Conservation (phyloP, 345 rosid species). For the Lumnitzera racemosa region DNA sequence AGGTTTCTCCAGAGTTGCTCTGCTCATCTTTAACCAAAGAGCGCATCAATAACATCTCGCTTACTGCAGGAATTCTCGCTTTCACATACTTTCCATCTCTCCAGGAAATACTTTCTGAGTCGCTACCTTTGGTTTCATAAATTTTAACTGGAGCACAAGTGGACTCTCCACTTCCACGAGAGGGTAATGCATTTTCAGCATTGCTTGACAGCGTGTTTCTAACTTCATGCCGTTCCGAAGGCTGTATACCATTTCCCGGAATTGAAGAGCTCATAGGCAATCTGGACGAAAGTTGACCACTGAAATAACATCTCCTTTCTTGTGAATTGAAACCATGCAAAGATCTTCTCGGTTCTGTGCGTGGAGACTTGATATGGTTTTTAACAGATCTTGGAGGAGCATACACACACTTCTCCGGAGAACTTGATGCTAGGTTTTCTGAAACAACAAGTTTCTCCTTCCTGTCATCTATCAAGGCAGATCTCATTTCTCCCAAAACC, state of each 20-base stretch:
- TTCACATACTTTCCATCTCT: too few relatives aligned
- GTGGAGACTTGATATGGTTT: conserved; percentile 16
- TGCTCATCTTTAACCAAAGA: conserved; percentile 1
- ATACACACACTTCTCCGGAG: conserved; percentile 1
- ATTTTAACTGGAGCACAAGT: too few relatives aligned
- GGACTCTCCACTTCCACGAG: too few relatives aligned
- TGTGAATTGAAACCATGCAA: conserved; percentile 1
- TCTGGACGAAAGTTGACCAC: conserved; percentile 9
- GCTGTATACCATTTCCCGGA: too few relatives aligned
- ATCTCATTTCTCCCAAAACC: conserved; percentile 4
- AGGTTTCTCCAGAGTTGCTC: not conserved
- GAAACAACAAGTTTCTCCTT: conserved; percentile 13
- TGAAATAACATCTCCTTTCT: conserved; percentile 14
- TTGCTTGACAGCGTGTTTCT: too few relatives aligned
- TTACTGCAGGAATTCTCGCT: too few relatives aligned
- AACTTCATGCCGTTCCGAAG: too few relatives aligned
- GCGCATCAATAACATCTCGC: too few relatives aligned
- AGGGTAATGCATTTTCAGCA: too few relatives aligned
- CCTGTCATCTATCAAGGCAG: conserved; percentile 6
- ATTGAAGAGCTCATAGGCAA: too few relatives aligned
- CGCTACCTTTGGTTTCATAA: too few relatives aligned
- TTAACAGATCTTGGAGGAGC: conserved; percentile 22
- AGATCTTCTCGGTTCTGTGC: conserved; percentile 33
- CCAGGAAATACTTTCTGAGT: too few relatives aligned
- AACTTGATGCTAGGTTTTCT: not conserved